Evolutionary conservation across 2,329 filamentous ascomycete genomes (phyloP).

Genomic region (Alternaria metachromatica): DNA sequence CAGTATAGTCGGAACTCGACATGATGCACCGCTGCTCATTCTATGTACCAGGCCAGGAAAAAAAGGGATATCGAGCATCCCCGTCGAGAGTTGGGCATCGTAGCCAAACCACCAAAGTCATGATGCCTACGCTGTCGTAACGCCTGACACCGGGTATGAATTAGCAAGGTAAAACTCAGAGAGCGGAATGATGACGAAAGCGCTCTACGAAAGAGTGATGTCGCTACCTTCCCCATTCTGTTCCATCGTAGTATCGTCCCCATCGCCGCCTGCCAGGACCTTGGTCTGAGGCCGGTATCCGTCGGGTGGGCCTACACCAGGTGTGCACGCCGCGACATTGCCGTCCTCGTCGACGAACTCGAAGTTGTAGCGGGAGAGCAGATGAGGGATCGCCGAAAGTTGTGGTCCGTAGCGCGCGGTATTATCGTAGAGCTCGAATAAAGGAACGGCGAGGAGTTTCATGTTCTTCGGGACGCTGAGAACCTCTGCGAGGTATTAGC

Average conservation of each 20-base stretch:
- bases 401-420: slow-evolving; percentile 93
- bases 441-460: slow-evolving; percentile 95
- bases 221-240: slow-evolving; percentile 47
- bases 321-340: slow-evolving; percentile 83
- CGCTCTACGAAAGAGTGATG: slow-evolving; percentile 39
- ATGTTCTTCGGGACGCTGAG: slow-evolving; percentile 98
- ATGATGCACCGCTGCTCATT: not conserved
- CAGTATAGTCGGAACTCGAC: not conserved
- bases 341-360: slow-evolving; percentile 96
- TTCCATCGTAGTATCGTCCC: slow-evolving; percentile 48
- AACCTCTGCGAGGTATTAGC: slow-evolving; percentile 68
- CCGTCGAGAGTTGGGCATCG: not conserved
- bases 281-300: slow-evolving; percentile 40
- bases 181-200: not conserved
- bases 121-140: not conserved
- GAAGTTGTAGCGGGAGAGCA: slow-evolving; percentile 95
- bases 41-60: not conserved
- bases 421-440: slow-evolving; percentile 99
- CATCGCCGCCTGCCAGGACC: slow-evolving; percentile 47
- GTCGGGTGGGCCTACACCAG: slow-evolving; percentile 70
- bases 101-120: not conserved
- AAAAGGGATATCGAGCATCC: not conserved
- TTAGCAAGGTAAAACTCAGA: not conserved
- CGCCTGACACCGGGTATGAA: slow-evolving; percentile 5
- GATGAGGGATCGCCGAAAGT: slow-evolving; percentile 92